These are phyloP conservation scores for Citrus australasica DNA, from an alignment of 345 rosid genomes.

Conservation along the genomic window DNA sequence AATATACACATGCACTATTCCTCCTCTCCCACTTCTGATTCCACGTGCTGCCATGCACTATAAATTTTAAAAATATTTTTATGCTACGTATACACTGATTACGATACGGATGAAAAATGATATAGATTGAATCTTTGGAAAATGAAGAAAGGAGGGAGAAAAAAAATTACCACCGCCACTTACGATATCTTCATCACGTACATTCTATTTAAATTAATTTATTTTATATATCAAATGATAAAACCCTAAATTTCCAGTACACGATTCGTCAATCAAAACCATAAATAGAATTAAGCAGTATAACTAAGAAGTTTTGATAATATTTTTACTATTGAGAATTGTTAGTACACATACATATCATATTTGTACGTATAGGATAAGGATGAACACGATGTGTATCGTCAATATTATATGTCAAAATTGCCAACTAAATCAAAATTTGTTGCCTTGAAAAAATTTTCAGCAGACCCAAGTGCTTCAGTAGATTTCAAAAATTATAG, in stretches of 20 bases:
- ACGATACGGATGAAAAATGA: not conserved
- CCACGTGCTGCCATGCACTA: not conserved
- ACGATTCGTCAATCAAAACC: too few species aligned
- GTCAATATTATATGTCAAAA: not conserved
- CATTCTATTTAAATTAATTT: not conserved
- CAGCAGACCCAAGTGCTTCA: too few species aligned
- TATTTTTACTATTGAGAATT: too few species aligned
- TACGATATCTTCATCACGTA: not conserved
- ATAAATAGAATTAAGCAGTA: too few species aligned
- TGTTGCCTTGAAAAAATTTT: too few species aligned
- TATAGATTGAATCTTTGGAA: not conserved
- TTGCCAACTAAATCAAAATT: not conserved
- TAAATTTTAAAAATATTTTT: too few species aligned
- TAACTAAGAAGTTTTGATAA: too few species aligned
- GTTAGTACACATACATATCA: too few species aligned
- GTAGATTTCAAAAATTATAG: too few species aligned
- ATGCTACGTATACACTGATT: not conserved
- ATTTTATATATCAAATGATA: not conserved
- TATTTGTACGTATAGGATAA: too few species aligned
- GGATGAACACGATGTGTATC: not conserved
- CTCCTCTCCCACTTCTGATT: not conserved
- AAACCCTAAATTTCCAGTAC: not conserved
- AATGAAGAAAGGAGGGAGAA: not conserved
- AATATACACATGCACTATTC: not conserved
- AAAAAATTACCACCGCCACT: not conserved